Evolutionary conservation across 2,329 filamentous ascomycete genomes (phyloP).

Genomic region (Pyrenophora tritici-repentis): DNA sequence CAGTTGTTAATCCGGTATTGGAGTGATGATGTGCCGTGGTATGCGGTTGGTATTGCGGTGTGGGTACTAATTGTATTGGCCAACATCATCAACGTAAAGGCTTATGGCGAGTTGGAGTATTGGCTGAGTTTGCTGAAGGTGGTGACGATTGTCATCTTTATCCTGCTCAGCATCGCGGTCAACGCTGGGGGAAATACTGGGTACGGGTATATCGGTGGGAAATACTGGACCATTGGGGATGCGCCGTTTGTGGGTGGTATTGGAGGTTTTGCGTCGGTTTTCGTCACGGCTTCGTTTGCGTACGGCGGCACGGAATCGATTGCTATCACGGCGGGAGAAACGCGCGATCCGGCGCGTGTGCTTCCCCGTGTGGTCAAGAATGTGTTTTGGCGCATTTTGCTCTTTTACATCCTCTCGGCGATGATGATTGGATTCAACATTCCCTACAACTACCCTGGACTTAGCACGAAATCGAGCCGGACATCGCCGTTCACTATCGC

Average conservation of each 20-base stretch:
- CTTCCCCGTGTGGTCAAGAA: conserved; percentile 88
- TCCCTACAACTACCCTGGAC: conserved; percentile 43
- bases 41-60: conserved; percentile 36
- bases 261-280: conserved; percentile 68
- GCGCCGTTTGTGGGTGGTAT: conserved; percentile 48
- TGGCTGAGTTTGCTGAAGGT: conserved; percentile 45
- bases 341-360: conserved; percentile 77
- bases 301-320: conserved; percentile 78
- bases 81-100: conserved; percentile 45
- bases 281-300: conserved; percentile 74
- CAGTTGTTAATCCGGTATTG: conserved; percentile 44
- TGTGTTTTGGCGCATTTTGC: conserved; percentile 67
- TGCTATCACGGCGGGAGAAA: conserved; percentile 77
- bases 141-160: conserved; percentile 42
- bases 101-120: conserved; percentile 46
- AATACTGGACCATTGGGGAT: conserved; percentile 70
- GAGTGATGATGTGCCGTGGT: conserved; percentile 43
- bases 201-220: conserved; percentile 57
- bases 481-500: conserved; percentile 70
- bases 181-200: conserved; percentile 33
- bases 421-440: conserved; percentile 52
- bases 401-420: conserved; percentile 51
- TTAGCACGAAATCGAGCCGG: conserved; percentile 42
- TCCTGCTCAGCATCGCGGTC: conserved; percentile 39
- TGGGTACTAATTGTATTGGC: conserved; percentile 42